Evolutionary conservation across 2,329 filamentous ascomycete species (phyloP).

Genomic region (Cryphonectria parasitica): DNA sequence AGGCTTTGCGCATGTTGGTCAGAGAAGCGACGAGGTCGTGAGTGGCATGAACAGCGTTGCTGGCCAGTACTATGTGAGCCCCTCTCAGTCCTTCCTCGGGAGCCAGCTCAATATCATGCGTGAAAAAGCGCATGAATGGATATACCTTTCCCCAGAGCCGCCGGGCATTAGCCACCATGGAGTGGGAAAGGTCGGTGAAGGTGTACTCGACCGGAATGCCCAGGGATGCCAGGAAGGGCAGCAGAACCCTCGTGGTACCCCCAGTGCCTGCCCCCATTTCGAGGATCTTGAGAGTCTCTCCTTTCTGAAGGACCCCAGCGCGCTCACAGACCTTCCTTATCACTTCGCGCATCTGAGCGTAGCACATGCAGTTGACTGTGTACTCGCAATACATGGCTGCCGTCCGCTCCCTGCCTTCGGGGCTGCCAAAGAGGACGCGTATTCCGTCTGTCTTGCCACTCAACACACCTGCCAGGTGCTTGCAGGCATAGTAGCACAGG

Average conservation of each 20-base stretch:
- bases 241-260: slow-evolving; percentile 37
- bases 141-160: slow-evolving; percentile 32
- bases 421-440: slow-evolving; percentile 30
- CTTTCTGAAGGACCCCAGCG: background rate
- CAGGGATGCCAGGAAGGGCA: slow-evolving; percentile 34
- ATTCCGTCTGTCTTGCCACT: slow-evolving; percentile 29
- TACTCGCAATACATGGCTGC: background rate
- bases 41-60: slow-evolving; percentile 43
- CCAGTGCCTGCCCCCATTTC: slow-evolving; percentile 41
- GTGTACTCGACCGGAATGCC: slow-evolving; percentile 41
- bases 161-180: slow-evolving; percentile 38
- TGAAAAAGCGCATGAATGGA: slow-evolving; percentile 36
- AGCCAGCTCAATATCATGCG: slow-evolving; percentile 38
- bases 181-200: slow-evolving; percentile 44
- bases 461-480: slow-evolving; percentile 27
- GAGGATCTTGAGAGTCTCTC: slow-evolving; percentile 36
- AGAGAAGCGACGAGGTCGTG: slow-evolving; percentile 31
- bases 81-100: slow-evolving; percentile 32
- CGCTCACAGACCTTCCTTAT: background rate
- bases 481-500: slow-evolving; percentile 23
- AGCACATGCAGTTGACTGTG: background rate
- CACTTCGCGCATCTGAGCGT: background rate
- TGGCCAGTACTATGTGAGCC: slow-evolving; percentile 37
- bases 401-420: background rate
- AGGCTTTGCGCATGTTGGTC: slow-evolving; percentile 32